A percentile compares a stretch with the other conserved stretches of the same genome.
Conservation (phyloP, 1,139 yeast species). For the Kurtzmaniella quercitrusa region DNA sequence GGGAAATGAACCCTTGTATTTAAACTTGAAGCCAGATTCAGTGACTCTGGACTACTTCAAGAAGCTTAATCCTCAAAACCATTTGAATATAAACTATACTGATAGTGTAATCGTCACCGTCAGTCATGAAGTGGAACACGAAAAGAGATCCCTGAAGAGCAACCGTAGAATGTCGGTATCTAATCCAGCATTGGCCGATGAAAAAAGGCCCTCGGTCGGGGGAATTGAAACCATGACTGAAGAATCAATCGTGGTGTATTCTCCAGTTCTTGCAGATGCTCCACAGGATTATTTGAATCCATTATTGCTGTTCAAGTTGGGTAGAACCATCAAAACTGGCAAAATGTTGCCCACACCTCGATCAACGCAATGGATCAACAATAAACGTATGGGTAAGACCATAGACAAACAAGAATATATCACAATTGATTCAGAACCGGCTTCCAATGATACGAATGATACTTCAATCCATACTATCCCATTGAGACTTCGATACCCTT, state of each 20-base stretch:
- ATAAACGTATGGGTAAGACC: not conserved
- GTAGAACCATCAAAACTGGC: constrained; percentile 31
- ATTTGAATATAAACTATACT: constrained; percentile 27
- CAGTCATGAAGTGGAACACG: constrained; percentile 25
- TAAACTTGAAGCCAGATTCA: not conserved
- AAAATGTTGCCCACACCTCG: constrained; percentile 24
- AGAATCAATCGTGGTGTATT: constrained; percentile 37
- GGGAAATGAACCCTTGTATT: constrained; percentile 21
- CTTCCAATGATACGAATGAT: not conserved
- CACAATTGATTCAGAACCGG: not conserved
- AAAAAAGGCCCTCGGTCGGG: constrained; percentile 3
- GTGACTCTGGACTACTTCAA: constrained; percentile 14
- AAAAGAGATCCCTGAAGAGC: not conserved
- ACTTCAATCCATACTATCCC: constrained; percentile 23
- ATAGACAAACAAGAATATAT: not conserved
- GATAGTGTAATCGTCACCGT: constrained; percentile 32
- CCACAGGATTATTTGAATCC: constrained; percentile 25
- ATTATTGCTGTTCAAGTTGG: constrained; percentile 31
- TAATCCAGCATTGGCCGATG: not conserved
- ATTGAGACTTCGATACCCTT: constrained; percentile 46
- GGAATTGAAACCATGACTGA: constrained; percentile 10
- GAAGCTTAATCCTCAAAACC: constrained; percentile 16
- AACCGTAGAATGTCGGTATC: not conserved
- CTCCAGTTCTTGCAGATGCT: constrained; percentile 21
- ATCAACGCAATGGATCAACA: not conserved